Base-by-base conservation (phyloP, 2,329 filamentous ascomycete species). In the Sporothrix protearum region DNA sequence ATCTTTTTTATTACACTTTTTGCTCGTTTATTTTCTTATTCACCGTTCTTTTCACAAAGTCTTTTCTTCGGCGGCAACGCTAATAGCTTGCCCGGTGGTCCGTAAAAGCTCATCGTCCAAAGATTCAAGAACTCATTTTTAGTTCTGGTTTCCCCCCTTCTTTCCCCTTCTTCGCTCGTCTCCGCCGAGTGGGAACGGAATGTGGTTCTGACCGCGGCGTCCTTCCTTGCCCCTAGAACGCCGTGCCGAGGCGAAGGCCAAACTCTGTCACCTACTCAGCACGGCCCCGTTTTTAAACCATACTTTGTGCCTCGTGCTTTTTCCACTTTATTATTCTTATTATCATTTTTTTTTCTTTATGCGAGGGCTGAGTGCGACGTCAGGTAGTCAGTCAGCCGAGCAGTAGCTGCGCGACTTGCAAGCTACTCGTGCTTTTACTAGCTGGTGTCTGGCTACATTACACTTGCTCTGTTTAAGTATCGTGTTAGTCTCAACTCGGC, bases 321-420 rank as follows among this genome's bases (percentile, higher is more conserved):
- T 51, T 51, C 25, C 12, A 10, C 7, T 8, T 42, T 47, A 5
- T 25, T 53, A n/a, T 36, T 59, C 19, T 30, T 33, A 19, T 57
- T 33, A 14, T 33, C 12, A 33, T 57, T 1, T 12, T 45, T 45
- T 10, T 16, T 22, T 39, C 33, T 63, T 39, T 36, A n/a, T 42
- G n/a, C 33, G 59, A 42, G 57, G 33, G 33, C 39, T 39, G n/a
- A 39, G 57, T 61, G 57, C 33, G 33, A 42, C 57, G 57, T 39
- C 57, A 63, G 42, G 39, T 25, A 64, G 59, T 45, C 22, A 64
- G 59, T 45, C 22, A 45, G 59, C 59, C 59, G 5, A 45, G 36
- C n/a, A 16, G n/a, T 16, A 45, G 45, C 59, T 64, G 59, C 59
- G 59, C 59, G 59, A 64, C 59, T 64, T 64, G 45, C 59, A 64